Evolutionary conservation across 2,329 filamentous ascomycete genomes (phyloP), one percentile per base, ranked within the genome.

Genomic region (Trichophaea hybrida): DNA sequence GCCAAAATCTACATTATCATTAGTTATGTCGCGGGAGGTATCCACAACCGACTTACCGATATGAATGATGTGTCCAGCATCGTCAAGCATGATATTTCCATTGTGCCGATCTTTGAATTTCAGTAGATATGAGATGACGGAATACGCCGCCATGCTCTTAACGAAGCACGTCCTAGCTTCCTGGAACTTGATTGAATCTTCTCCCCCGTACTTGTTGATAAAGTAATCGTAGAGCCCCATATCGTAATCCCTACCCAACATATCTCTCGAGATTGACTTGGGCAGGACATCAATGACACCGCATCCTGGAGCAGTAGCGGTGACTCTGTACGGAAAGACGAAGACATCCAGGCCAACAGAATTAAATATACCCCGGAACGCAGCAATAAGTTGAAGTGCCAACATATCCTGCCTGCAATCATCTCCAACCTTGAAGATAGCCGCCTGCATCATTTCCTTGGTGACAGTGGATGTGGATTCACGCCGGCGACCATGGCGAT

Each of bases 91-190:
- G 76, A 98, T 98, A 76, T 98, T 98, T 63, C 93, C 93, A 72
- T 98, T 98, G 75, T 98, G 93, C 2, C 93, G 84, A 71, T 99
- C 93, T 73, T 99, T 99, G 83, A 99, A 97, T 70, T 98, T 94
- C 40, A 98, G 76, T 12, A 98, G 77, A 75, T 94, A 98, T 0
- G 88, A 94, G 66, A 98, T 97, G 69, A 98, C 85, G 15, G 87
- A 94, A 76, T 98, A 98, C 10, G 93, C 94, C 0, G 94, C 93
- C 93, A 98, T 97, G 70, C 86, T 93, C 76, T 98, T 98, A 73
- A 98, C 90, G 71, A 99, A 98, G 73, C 97, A 97, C 74, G 81
- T 90, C 34, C 67, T 52, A 17, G 67, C 67, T 72, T 91, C 85
- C 73, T 98, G 94, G 78, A 96, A 98, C 43, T 84, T 83, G 54